Evolutionary conservation across 495 filamentous ascomycete genomes (phyloP).

Genomic region (Aspergillus coremiiformis): DNA sequence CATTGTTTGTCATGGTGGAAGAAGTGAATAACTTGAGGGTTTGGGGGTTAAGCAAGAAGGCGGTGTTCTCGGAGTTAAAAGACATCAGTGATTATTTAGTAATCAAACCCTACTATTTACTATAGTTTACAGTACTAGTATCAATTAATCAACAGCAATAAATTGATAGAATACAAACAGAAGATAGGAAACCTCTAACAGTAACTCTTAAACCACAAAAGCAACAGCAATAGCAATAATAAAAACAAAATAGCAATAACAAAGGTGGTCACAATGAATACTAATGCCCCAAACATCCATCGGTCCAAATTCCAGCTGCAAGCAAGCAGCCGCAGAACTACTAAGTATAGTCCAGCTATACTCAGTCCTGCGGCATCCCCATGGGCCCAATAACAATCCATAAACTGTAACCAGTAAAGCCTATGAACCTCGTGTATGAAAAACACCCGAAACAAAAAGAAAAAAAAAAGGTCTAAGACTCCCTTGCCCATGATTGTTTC

Average conservation of each 20-base stretch:
- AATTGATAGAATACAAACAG: background rate
- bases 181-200: background rate
- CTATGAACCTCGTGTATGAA: background rate
- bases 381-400: background rate
- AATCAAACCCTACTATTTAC: background rate
- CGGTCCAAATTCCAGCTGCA: background rate
- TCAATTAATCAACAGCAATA: background rate
- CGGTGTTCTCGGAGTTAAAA: background rate
- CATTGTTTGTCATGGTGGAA: background rate
- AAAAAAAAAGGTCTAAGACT: slow-evolving; percentile 8
- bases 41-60: background rate
- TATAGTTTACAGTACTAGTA: background rate
- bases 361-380: slow-evolving; percentile 9
- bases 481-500: background rate
- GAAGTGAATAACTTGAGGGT: too few relatives aligned
- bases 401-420: slow-evolving; percentile 5
- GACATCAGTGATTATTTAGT: too few relatives aligned
- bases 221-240: background rate
- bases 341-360: slow-evolving; percentile 4
- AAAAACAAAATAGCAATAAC: background rate
- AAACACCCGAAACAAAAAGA: slow-evolving; percentile 7
- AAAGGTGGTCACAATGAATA: too few relatives aligned
- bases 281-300: too few relatives aligned
- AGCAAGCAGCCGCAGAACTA: slow-evolving; percentile 3
- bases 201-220: background rate